Conservation (phyloP, 306 rosid genomes). For the Quercus mongolica region DNA sequence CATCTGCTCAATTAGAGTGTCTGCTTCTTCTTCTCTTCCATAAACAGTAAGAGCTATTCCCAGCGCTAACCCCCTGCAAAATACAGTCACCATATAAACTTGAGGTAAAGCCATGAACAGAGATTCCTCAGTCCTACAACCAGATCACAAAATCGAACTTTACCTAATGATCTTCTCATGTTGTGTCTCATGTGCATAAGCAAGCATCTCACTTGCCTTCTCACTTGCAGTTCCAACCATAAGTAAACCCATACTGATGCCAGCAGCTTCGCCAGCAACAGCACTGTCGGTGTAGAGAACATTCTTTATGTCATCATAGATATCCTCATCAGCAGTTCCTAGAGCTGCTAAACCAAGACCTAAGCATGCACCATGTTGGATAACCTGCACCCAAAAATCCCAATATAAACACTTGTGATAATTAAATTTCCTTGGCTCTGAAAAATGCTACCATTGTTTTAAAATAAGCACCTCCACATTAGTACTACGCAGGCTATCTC, state of each 20-base stretch:
- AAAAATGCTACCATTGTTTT: constrained; percentile 2
- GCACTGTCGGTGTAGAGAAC: constrained; percentile 95
- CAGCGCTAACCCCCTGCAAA: constrained; percentile 79
- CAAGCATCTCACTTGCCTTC: constrained; percentile 94
- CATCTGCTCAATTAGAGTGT: constrained; percentile 96
- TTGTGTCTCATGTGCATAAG: constrained; percentile 96
- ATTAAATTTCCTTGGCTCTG: background rate
- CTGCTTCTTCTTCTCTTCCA: constrained; percentile 98
- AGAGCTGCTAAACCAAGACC: constrained; percentile 96
- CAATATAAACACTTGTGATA: constrained; percentile 14
- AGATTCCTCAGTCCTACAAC: constrained; percentile 8
- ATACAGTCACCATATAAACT: constrained; percentile 11
- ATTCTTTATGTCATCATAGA: constrained; percentile 79
- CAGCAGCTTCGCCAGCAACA: constrained; percentile 99
- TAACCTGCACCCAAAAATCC: constrained; percentile 57
- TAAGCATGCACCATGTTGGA: constrained; percentile 97
- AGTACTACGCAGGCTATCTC: constrained; percentile 83
- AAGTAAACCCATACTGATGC: constrained; percentile 94
- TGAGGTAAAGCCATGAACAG: background rate
- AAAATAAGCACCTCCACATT: constrained; percentile 78
- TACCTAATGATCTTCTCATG: constrained; percentile 94
- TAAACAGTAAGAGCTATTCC: constrained; percentile 96
- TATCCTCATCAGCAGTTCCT: constrained; percentile 94
- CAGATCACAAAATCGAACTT: constrained; percentile 13
- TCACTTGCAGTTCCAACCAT: constrained; percentile 99